A percentile compares a stretch with the other conserved stretches of the same genome.
These are phyloP conservation scores for Typha latifolia DNA, from an alignment of 176 grass and related monocot genomes.

Conservation along the genomic window DNA sequence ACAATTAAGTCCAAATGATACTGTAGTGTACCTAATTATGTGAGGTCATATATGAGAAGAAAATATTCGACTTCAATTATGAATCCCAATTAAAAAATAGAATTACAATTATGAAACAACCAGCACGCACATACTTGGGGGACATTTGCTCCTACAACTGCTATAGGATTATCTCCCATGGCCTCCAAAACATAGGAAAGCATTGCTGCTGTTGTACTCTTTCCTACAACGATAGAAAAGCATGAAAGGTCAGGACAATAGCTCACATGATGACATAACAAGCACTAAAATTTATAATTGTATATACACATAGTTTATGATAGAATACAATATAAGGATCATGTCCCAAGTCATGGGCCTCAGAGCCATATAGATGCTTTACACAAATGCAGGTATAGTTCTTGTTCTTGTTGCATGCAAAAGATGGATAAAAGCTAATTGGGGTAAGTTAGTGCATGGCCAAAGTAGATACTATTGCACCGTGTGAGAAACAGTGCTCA, in stretches of 20 bases:
- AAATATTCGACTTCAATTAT: slow-evolving; percentile 1
- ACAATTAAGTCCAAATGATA: no score
- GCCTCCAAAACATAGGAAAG: slow-evolving; percentile 15
- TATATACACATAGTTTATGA: no score
- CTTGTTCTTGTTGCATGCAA: no score
- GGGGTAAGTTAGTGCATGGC: no score
- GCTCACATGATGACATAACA: not conserved
- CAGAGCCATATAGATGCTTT: no score
- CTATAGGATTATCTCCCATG: slow-evolving; percentile 12
- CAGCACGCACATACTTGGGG: slow-evolving; percentile 3
- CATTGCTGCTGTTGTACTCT: slow-evolving; percentile 14
- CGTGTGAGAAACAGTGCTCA: no score
- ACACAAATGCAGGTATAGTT: no score
- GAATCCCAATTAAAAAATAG: not conserved
- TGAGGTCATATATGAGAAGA: not conserved
- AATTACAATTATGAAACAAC: not conserved
- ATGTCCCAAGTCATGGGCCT: no score
- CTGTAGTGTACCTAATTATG: not conserved
- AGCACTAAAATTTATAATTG: not conserved
- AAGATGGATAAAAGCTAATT: no score
- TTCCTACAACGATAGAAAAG: not conserved
- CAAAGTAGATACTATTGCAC: no score
- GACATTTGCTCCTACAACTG: slow-evolving; percentile 16
- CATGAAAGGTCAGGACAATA: not conserved
- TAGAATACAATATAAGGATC: no score